Base-by-base conservation (phyloP, 208 protist genomes). In the Acanthamoeba comandoni region DNA sequence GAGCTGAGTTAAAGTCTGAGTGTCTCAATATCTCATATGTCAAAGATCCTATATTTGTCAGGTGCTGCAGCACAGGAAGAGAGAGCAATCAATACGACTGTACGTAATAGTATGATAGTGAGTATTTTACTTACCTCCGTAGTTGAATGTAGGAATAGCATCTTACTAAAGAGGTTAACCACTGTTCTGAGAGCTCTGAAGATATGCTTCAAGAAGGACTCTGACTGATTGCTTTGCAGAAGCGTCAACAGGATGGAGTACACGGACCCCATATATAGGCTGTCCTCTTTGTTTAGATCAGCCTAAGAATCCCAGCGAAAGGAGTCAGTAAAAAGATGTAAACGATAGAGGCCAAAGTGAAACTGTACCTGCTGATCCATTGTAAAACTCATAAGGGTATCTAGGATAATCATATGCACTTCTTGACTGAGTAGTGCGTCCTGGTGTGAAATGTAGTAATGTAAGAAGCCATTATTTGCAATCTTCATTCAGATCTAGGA, bases 141-240 rank as follows among this genome's bases (percentile, higher is more conserved):
- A 15, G 69, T 26, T 13, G 69, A 77, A 22, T 85, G 49, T 29
- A 85, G 13, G 51, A 85, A 85, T 3, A 85, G 22, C 75, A 85
- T 85, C 75, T 85, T 85, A 26, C 53, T 43, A 39, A 85, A 85
- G 26, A 85, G 9, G 51, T 85, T 85, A 55, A 85, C 49, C 53
- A 85, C 22, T 2, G 22, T 57, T 49, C 75, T 49, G 1, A 85
- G 3, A 2, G 75, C 8, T 9, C 52, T 19, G 75, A 85, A 85
- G n/a, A 85, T 8, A 31, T 85, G 75, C 19, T 49, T 5, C 8
- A 85, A 39, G 75, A 85, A 85, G 1, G 51, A 24, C 3, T 85
- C 75, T 15, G 75, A 85, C 24, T 85, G 75, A 55, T 85, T 85
- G 26, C 58, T 57, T 49, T 55, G 75, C 2, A 85, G 75, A 19